Evolutionary conservation across 495 filamentous ascomycete species (phyloP), one percentile per base, ranked within the genome.

Genomic region (Aspergillus saccharolyticus): DNA sequence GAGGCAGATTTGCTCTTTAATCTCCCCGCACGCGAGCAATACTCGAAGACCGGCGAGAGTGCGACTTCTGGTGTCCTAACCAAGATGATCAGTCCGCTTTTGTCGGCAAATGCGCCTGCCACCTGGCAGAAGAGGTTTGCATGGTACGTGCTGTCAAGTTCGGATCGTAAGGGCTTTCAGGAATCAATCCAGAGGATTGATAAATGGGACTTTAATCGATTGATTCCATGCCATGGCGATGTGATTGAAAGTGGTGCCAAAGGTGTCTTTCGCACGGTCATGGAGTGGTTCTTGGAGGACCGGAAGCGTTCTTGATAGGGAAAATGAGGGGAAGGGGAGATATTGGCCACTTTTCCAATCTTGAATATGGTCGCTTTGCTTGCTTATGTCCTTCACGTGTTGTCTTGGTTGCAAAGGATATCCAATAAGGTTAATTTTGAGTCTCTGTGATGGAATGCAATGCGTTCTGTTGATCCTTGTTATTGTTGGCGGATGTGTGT

Each of bases 201-300:
- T 25, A 66, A 64, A 43, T 98, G 93, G 93, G 89, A 93, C 58
- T 92, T 96, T 64, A 85, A 91, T 59, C 87, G 83, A 18, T 80
- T 98, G 58, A 84, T 97, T 65, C 90, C 91, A 1, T 97, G 92
- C 68, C 94, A 98, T 77, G 94, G 94, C 9, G 94, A 98, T 78
- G 85, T 89, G 25, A 85, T 97, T 58, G 87, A 91, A 69, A 84
- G 73, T 18, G 81, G 81, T 42, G 91, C 81, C 25, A 94, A 90
- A 74, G 84, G 76, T 9, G 74, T 94, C 30, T 98, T 91, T 58
- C 73, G 81, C 70, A 89, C 88, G 71, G 80, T 96, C 12, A 89
- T 96, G 75, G 85, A 82, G 61, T 97, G 91, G 92, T 88, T 92
- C 72, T 66, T 96, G 71, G 70, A 83, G 56, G 78, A 75, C 28